These are phyloP conservation scores for Candida arabinofermentans DNA, from an alignment of 805 yeast species.

Conservation along the genomic window DNA sequence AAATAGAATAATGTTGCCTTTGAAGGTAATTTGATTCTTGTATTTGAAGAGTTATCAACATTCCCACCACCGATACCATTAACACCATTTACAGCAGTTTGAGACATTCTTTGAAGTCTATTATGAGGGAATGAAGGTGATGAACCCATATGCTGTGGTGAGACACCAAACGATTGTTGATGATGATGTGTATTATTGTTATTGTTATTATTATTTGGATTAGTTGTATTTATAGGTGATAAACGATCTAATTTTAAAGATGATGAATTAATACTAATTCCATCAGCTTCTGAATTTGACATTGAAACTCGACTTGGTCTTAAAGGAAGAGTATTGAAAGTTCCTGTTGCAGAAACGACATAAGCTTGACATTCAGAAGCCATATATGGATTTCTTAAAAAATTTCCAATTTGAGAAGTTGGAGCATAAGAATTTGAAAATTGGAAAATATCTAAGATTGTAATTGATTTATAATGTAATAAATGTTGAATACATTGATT, in stretches of 20 bases:
- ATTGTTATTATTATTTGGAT: neutral
- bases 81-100: neutral
- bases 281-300: slow-evolving; percentile 22
- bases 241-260: slow-evolving; percentile 10
- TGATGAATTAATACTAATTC: slow-evolving; percentile 15
- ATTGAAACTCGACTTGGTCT: slow-evolving; percentile 25
- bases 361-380: slow-evolving; percentile 84
- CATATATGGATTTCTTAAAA: slow-evolving; percentile 60
- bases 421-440: slow-evolving; percentile 87
- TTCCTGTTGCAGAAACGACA: slow-evolving; percentile 46
- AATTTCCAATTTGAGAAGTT: slow-evolving; percentile 68
- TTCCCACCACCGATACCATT: too few species aligned
- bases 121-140: neutral
- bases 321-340: slow-evolving; percentile 33
- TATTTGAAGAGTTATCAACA: slow-evolving; percentile 2
- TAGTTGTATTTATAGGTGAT: slow-evolving; percentile 3
- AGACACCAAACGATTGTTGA: slow-evolving; percentile 1
- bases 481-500: slow-evolving; percentile 87
- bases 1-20: slow-evolving; percentile 65
- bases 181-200: neutral
- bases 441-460: slow-evolving; percentile 82
- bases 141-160: neutral
- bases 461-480: slow-evolving; percentile 82
- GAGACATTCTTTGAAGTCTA: neutral
- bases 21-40: slow-evolving; percentile 44